A percentile compares a stretch with the other conserved stretches of the same genome.
Evolutionary conservation across 2,329 filamentous ascomycete genomes (phyloP).

Genomic region (Apiospora arundinis): DNA sequence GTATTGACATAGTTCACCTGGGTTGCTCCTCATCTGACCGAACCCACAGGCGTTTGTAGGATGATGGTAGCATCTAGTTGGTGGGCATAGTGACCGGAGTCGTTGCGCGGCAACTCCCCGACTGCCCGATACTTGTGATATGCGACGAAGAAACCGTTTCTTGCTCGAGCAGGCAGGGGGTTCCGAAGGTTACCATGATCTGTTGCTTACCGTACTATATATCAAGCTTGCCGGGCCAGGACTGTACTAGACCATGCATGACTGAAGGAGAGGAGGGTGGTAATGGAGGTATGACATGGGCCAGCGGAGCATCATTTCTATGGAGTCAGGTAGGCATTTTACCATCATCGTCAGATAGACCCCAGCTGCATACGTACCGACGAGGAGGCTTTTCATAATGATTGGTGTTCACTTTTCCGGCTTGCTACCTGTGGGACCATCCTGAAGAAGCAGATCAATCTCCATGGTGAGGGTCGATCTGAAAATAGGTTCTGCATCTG

Average conservation of each 20-base stretch:
- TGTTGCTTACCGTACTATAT: constrained; percentile 12
- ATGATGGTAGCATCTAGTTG: not conserved
- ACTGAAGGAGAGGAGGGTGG: not conserved
- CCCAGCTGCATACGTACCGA: not conserved
- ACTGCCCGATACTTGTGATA: constrained; percentile 1
- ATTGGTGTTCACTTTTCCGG: not conserved
- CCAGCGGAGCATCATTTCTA: not conserved
- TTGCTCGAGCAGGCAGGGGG: not conserved
- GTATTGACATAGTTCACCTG: constrained; percentile 8
- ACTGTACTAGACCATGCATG: not conserved
- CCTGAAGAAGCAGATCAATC: not conserved
- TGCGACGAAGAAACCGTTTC: not conserved
- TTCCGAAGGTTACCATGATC: constrained; percentile 11
- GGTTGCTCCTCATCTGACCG: constrained; percentile 5
- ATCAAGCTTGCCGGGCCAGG: not conserved
- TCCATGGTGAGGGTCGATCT: not conserved
- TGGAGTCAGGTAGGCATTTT: not conserved
- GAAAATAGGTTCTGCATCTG: constrained; percentile 18
- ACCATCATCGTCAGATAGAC: constrained; percentile 1
- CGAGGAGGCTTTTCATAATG: not conserved
- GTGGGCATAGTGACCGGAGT: not conserved
- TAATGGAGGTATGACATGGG: not conserved
- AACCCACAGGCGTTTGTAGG: not conserved
- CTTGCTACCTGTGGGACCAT: not conserved
- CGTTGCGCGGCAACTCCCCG: constrained; percentile 8